Conservation (phyloP, 345 rosid genomes). For the Conringia planisiliqua region DNA sequence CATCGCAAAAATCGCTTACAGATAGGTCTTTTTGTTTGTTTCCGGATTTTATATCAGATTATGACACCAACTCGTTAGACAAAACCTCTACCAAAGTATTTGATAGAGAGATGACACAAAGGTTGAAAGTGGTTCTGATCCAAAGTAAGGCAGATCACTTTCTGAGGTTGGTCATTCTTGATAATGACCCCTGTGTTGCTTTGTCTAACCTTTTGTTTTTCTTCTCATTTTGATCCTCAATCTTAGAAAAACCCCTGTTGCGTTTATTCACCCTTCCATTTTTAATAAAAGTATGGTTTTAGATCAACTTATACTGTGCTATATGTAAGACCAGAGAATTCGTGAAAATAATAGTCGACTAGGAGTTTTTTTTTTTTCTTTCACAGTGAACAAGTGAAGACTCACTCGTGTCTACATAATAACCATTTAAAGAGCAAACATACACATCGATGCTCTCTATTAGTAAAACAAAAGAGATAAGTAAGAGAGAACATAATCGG, state of each 20-base stretch:
- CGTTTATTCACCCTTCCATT: not conserved
- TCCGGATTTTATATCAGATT: not conserved
- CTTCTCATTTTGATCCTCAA: conserved; percentile 22
- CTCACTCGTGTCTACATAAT: conserved; percentile 22
- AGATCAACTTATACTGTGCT: not conserved
- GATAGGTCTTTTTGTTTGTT: conserved; percentile 14
- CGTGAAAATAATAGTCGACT: conserved; percentile 7
- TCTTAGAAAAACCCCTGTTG: not conserved
- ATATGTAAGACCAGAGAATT: not conserved
- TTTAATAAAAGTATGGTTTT: not conserved
- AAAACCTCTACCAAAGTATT: conserved; percentile 15
- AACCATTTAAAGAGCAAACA: conserved; percentile 25
- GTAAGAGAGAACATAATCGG: conserved; percentile 10
- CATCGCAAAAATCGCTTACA: conserved; percentile 16
- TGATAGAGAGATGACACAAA: conserved; percentile 26
- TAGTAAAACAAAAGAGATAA: conserved; percentile 28
- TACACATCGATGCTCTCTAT: conserved; percentile 29
- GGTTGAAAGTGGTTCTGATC: conserved; percentile 27
- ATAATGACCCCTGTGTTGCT: conserved; percentile 22
- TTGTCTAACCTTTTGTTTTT: conserved; percentile 19
- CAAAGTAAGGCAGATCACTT: conserved; percentile 29
- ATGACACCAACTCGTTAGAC: conserved; percentile 22
- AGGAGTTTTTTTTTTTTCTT: conserved; percentile 17
- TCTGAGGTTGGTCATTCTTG: conserved; percentile 30
- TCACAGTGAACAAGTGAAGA: conserved; percentile 3